Evolutionary conservation across 768 basidiomycete species (phyloP).

Genomic region (Lactarius deliciosus): DNA sequence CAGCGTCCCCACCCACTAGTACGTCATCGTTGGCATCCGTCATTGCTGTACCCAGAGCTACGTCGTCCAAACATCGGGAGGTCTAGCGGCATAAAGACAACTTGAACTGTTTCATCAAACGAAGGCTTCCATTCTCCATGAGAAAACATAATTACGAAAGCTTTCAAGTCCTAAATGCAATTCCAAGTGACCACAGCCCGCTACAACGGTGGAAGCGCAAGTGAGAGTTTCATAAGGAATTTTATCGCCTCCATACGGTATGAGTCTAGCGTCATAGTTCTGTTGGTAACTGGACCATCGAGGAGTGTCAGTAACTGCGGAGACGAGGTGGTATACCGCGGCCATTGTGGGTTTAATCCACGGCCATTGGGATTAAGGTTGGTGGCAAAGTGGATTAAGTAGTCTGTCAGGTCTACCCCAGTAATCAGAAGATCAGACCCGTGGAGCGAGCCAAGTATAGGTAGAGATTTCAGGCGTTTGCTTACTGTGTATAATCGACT

Average conservation of each 20-base stretch:
- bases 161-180: background rate
- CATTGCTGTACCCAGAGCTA: no score
- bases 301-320: conserved; percentile 27
- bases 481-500: conserved; percentile 34
- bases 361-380: conserved; percentile 35
- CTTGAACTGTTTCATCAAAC: background rate
- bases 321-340: conserved; percentile 15
- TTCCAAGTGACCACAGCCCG: background rate
- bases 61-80: no score
- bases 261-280: conserved; percentile 28
- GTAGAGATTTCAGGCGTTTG: conserved; percentile 36
- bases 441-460: conserved; percentile 33
- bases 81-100: no score
- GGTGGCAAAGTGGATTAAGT: conserved; percentile 32
- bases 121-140: background rate
- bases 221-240: conserved; percentile 10
- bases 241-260: conserved; percentile 23
- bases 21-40: no score
- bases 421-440: conserved; percentile 15
- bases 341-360: conserved; percentile 20
- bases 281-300: conserved; percentile 1
- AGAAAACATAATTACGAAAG: background rate
- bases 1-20: no score
- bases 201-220: background rate
- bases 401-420: conserved; percentile 22